These are phyloP conservation scores for Pichia sp. DNA, from an alignment of 1,139 yeast species.

Conservation along the genomic window DNA sequence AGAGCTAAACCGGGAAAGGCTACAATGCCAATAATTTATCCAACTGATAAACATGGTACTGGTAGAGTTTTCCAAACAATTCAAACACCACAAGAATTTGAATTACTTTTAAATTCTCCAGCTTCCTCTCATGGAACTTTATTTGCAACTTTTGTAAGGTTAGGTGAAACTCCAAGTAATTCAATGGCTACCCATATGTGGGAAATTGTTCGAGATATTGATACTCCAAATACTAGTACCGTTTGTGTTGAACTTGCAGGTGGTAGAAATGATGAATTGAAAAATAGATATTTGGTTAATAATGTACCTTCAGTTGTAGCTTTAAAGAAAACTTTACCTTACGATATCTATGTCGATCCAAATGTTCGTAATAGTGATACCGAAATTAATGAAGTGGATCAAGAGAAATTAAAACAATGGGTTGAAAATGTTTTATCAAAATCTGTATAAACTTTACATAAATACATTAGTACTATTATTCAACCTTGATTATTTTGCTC, in stretches of 20 bases:
- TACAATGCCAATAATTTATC: conserved; percentile 9
- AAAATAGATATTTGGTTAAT: conserved; percentile 51
- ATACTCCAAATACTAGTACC: conserved; percentile 39
- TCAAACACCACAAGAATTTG: conserved; percentile 14
- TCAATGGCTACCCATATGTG: conserved; percentile 57
- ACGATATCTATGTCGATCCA: conserved; percentile 41
- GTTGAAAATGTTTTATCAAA: conserved; percentile 24
- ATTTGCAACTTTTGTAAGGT: conserved; percentile 51
- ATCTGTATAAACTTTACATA: background rate
- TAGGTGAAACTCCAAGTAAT: conserved; percentile 59
- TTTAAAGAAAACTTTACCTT: conserved; percentile 58
- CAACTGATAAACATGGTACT: conserved; percentile 1
- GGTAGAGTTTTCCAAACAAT: conserved; percentile 15
- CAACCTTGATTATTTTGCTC: background rate
- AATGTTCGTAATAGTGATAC: conserved; percentile 29
- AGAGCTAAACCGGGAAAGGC: conserved; percentile 11
- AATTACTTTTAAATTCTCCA: conserved; percentile 10
- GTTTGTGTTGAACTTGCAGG: conserved; percentile 17
- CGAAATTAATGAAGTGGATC: conserved; percentile 38
- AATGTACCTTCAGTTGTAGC: conserved; percentile 62
- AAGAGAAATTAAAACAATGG: conserved; percentile 52
- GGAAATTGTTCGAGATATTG: conserved; percentile 45
- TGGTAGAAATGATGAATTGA: conserved; percentile 43
- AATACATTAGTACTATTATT: no score
- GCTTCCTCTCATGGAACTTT: conserved; percentile 10